A percentile compares a stretch with the other conserved stretches of the same genome.
Evolutionary conservation across 345 rosid genomes (phyloP).

Genomic region (Litchi chinensis): DNA sequence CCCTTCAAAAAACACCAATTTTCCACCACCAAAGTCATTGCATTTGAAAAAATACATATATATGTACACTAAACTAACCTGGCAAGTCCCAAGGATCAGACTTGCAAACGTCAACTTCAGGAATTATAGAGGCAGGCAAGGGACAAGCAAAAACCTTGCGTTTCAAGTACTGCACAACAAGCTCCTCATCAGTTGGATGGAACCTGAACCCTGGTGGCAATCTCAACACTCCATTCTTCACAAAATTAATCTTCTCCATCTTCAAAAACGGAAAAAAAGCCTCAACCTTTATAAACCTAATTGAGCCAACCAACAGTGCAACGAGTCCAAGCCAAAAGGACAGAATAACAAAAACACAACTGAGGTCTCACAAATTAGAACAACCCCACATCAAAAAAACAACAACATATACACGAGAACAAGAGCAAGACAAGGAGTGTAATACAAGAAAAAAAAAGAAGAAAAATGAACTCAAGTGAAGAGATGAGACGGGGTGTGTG

Average conservation of each 20-base stretch:
- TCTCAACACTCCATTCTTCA: slow-evolving; percentile 64
- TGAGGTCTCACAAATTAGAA: background rate
- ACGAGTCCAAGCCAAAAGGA: background rate
- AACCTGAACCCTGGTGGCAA: slow-evolving; percentile 93
- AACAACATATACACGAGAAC: background rate
- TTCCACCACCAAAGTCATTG: background rate
- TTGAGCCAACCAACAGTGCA: slow-evolving; percentile 11
- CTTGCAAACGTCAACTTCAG: slow-evolving; percentile 87
- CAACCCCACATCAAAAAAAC: background rate
- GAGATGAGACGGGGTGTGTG: background rate
- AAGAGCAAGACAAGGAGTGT: slow-evolving; percentile 11
- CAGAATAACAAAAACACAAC: background rate
- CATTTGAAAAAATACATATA: background rate
- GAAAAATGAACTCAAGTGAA: background rate
- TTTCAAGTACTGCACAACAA: slow-evolving; percentile 72
- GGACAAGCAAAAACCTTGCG: slow-evolving; percentile 66
- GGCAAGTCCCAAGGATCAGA: slow-evolving; percentile 97
- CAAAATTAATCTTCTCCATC: slow-evolving; percentile 60
- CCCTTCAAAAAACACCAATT: background rate
- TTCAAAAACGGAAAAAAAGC: background rate
- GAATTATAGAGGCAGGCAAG: slow-evolving; percentile 83
- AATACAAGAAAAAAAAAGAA: background rate
- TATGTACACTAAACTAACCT: slow-evolving; percentile 42
- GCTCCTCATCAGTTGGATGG: slow-evolving; percentile 94
- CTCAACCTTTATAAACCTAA: background rate